Evolutionary conservation across 1,284 basidiomycete genomes (phyloP).

Genomic region (Amylostereum areolatum): DNA sequence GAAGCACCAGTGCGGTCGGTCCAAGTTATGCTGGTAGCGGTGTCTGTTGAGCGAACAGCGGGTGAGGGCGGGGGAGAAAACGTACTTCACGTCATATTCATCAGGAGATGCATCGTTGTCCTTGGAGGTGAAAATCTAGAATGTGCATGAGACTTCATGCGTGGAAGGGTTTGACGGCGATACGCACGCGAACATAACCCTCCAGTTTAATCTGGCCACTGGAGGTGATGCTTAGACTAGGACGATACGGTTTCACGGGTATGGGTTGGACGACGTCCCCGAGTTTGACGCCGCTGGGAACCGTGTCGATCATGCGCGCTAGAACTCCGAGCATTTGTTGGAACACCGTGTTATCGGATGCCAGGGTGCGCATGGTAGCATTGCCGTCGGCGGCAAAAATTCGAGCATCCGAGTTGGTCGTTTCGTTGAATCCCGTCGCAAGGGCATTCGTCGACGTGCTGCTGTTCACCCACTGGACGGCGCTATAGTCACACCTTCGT

Average conservation of each 20-base stretch:
- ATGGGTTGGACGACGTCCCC: constrained; percentile 16
- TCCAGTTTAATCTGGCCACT: too few relatives aligned
- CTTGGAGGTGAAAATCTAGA: too few relatives aligned
- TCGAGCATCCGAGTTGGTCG: constrained; percentile 15
- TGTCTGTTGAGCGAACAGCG: too few relatives aligned
- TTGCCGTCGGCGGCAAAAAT: constrained; percentile 20
- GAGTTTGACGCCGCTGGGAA: constrained; percentile 15
- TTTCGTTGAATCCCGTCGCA: constrained; percentile 13
- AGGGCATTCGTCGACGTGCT: constrained; percentile 14
- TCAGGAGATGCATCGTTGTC: too few relatives aligned
- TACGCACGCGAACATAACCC: too few relatives aligned
- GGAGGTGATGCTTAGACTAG: too few relatives aligned
- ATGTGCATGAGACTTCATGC: too few relatives aligned
- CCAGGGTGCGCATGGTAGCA: constrained; percentile 17
- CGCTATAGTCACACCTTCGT: constrained; percentile 7
- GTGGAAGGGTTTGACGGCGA: too few relatives aligned
- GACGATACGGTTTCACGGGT: constrained; percentile 14
- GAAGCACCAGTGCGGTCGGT: too few relatives aligned
- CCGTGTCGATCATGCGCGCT: constrained; percentile 21
- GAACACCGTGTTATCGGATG: constrained; percentile 7
- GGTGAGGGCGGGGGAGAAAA: too few relatives aligned
- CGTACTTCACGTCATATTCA: too few relatives aligned
- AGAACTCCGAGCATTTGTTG: constrained; percentile 14
- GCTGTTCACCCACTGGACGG: constrained; percentile 12
- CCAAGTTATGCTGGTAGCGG: too few relatives aligned